Evolutionary conservation across 495 filamentous ascomycete genomes (phyloP).

Genomic region (Hypoxylon perforatum): DNA sequence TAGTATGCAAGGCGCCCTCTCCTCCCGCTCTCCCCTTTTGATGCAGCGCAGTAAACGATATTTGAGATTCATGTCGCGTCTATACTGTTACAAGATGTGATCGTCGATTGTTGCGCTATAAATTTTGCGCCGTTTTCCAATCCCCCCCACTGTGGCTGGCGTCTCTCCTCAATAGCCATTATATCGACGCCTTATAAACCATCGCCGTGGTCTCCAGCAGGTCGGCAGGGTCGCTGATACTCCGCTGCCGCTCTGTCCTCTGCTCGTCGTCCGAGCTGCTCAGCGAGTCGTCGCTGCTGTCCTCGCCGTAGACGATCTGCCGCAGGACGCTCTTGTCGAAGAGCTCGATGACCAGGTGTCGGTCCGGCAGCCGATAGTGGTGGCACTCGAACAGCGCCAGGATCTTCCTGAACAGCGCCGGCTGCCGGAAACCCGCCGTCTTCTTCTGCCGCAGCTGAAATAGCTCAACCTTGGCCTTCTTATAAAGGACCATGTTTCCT

Average conservation of each 20-base stretch:
- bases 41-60: conserved; percentile 1
- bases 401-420: conserved; percentile 82
- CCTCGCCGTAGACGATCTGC: conserved; percentile 74
- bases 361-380: conserved; percentile 84
- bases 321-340: conserved; percentile 91
- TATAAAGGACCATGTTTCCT: conserved; percentile 87
- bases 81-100: conserved; percentile 22
- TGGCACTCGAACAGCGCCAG: conserved; percentile 89
- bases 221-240: conserved; percentile 59
- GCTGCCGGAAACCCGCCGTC: conserved; percentile 76
- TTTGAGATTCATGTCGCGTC: conserved; percentile 24
- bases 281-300: conserved; percentile 48
- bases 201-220: conserved; percentile 40
- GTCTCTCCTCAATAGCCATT: conserved; percentile 26
- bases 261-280: conserved; percentile 58
- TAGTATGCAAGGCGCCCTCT: conserved; percentile 16
- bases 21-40: not conserved
- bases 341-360: conserved; percentile 89
- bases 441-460: conserved; percentile 63
- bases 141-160: conserved; percentile 27
- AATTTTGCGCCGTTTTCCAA: conserved; percentile 11
- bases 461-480: conserved; percentile 79
- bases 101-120: conserved; percentile 9
- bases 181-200: conserved; percentile 38
- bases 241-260: conserved; percentile 62